These are phyloP conservation scores for Glycine tomentella DNA, from an alignment of 306 rosid genomes.

Conservation along the genomic window DNA sequence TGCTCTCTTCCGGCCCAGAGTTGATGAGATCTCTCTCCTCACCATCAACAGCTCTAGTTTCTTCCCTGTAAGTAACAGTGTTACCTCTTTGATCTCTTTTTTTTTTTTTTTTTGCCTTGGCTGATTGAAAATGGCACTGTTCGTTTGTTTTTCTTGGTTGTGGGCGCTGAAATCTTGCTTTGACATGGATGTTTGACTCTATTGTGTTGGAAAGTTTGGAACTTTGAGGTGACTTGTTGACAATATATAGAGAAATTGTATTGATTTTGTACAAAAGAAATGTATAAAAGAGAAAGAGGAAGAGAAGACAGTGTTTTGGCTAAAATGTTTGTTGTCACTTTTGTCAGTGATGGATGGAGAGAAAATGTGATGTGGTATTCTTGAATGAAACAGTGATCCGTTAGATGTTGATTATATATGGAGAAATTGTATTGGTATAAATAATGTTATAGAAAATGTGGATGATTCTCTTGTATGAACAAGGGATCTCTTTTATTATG, in stretches of 20 bases:
- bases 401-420: background rate
- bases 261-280: background rate
- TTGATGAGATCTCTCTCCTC: slow-evolving; percentile 82
- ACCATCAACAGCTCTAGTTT: slow-evolving; percentile 64
- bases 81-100: background rate
- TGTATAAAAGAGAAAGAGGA: background rate
- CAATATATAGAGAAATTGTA: background rate
- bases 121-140: background rate
- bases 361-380: background rate
- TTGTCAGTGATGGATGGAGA: background rate
- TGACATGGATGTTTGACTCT: background rate
- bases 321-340: background rate
- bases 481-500: background rate
- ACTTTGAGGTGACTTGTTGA: slow-evolving; percentile 29
- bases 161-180: background rate
- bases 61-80: slow-evolving; percentile 54
- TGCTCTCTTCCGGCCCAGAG: slow-evolving; percentile 71
- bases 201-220: slow-evolving; percentile 10
- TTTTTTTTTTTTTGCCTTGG: background rate
- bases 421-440: background rate
- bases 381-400: background rate
- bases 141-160: background rate
- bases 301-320: background rate
- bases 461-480: background rate
- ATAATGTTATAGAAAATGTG: background rate